Base-by-base conservation (phyloP, 2,329 filamentous ascomycete genomes). In the Phoma sp. region DNA sequence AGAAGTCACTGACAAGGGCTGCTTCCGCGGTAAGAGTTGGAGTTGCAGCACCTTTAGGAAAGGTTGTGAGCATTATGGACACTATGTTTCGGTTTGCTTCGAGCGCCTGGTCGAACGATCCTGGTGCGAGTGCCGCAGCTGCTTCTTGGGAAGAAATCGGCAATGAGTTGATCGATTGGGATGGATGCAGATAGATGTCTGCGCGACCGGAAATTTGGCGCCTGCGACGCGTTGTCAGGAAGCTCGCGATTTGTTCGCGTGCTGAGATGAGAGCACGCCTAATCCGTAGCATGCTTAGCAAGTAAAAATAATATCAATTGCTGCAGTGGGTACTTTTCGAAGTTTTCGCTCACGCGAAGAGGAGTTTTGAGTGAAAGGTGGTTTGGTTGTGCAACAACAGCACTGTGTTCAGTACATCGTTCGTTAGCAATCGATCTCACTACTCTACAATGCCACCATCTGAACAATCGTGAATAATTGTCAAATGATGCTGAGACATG, bases 1-100 rank as follows among this genome's bases (percentile, higher is more conserved):
- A 47, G 39, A 53, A 48, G 8, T 38, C 39, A 38, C 22, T 35
- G 25, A 40, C 32, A n/a, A 32, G 33, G 2, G 44, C 38, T 13
- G 27, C 44, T 23, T 44, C 22, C 1, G 10, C 27, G 2, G 18
- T 22, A 7, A 35, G 11, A 4, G 32, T 29, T 18, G 24, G 13
- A 13, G 44, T 47, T 29, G 44, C 38, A 7, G 39, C 25, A 22
- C 37, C 38, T 2, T 36, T 52, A 14, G 23, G 24, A 2, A 43
- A 27, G 18, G 24, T 36, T 6, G 30, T 38, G 27, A 36, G 50
- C 14, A 32, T 23, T 32, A 47, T 27, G 3, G 35, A 24, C 8
- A 35, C 8, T 14, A 13, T 13, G 9, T 25, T 18, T 9, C 30
- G 40, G 10, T 3, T 9, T n/a, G 27, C 13, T 3, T 38, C 10